Percentiles rank a stretch among this genome's conserved stretches.
Evolutionary conservation across 208 protist genomes (phyloP).

Genomic region (Leishmania tarentolae): DNA sequence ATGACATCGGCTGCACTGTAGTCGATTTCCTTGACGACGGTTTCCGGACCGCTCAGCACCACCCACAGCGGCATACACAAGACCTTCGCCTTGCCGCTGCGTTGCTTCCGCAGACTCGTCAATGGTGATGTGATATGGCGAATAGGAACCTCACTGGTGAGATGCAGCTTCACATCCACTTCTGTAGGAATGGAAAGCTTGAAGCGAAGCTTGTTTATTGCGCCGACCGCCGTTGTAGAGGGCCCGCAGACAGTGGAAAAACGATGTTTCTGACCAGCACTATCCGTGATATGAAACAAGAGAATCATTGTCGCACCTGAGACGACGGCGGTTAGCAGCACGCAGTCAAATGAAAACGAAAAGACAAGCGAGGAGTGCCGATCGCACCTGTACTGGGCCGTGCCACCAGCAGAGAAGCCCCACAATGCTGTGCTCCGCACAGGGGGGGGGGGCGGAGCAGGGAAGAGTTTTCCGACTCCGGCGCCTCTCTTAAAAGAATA

Average conservation of each 20-base stretch:
- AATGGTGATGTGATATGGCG: constrained; percentile 42
- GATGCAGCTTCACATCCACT: constrained; percentile 40
- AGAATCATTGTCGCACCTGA: constrained; percentile 38
- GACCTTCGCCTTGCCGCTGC: constrained; percentile 33
- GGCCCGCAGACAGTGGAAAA: constrained; percentile 33
- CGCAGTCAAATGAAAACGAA: neutral
- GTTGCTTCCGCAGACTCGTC: constrained; percentile 52
- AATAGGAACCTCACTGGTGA: constrained; percentile 42
- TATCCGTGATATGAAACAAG: constrained; percentile 37
- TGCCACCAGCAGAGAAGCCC: neutral
- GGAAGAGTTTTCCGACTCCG: neutral
- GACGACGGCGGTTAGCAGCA: neutral
- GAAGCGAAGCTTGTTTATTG: constrained; percentile 36
- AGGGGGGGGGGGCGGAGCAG: neutral
- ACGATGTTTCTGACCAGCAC: constrained; percentile 15
- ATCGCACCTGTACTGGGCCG: neutral
- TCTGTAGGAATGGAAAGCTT: constrained; percentile 37
- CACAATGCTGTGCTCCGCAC: neutral
- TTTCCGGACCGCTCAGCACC: constrained; percentile 19
- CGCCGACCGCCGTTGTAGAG: constrained; percentile 41
- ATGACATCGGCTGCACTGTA: constrained; percentile 25
- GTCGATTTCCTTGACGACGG: constrained; percentile 28
- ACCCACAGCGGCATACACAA: constrained; percentile 39
- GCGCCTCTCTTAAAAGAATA: neutral
- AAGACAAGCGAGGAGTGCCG: neutral